Evolutionary conservation across 352 stramenopile species (phyloP).

Genomic region (Globisporangium ultimum): DNA sequence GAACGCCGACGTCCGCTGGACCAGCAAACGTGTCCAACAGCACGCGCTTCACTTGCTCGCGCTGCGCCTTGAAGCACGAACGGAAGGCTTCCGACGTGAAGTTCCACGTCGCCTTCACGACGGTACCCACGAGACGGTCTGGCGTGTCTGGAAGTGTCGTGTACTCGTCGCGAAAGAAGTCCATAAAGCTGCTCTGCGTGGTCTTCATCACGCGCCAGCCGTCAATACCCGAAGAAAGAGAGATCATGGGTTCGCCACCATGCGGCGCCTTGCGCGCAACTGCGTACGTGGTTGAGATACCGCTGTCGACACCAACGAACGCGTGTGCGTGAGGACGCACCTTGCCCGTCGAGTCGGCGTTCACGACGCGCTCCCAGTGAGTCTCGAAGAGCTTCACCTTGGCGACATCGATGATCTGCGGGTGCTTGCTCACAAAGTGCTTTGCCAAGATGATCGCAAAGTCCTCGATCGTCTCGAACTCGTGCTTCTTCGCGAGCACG

Average conservation of each 20-base stretch:
- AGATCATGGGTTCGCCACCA: constrained; percentile 31
- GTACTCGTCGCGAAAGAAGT: constrained; percentile 84
- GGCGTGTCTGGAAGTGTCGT: constrained; percentile 74
- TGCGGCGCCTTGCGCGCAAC: constrained; percentile 42
- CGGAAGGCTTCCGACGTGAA: constrained; percentile 45
- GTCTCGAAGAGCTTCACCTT: constrained; percentile 79
- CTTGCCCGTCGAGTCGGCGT: constrained; percentile 49
- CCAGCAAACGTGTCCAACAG: constrained; percentile 79
- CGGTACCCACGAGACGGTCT: constrained; percentile 74
- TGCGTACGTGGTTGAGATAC: constrained; percentile 54
- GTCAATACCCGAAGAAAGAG: constrained; percentile 52
- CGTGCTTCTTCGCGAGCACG: constrained; percentile 83
- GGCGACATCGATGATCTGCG: constrained; percentile 66
- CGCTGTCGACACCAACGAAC: constrained; percentile 60
- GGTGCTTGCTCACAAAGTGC: constrained; percentile 84
- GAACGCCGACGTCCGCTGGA: constrained; percentile 69
- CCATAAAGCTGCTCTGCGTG: constrained; percentile 83
- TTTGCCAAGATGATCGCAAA: constrained; percentile 85
- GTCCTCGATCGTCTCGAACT: constrained; percentile 85
- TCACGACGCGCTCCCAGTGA: constrained; percentile 62
- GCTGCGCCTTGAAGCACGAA: constrained; percentile 37
- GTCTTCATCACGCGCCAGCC: constrained; percentile 88
- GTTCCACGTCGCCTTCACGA: constrained; percentile 72
- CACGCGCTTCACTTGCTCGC: constrained; percentile 55
- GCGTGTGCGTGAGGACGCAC: constrained; percentile 65